phyloP scores from a whole-genome alignment of 352 stramenopile species.

The Vaucheria bursata region DNA sequence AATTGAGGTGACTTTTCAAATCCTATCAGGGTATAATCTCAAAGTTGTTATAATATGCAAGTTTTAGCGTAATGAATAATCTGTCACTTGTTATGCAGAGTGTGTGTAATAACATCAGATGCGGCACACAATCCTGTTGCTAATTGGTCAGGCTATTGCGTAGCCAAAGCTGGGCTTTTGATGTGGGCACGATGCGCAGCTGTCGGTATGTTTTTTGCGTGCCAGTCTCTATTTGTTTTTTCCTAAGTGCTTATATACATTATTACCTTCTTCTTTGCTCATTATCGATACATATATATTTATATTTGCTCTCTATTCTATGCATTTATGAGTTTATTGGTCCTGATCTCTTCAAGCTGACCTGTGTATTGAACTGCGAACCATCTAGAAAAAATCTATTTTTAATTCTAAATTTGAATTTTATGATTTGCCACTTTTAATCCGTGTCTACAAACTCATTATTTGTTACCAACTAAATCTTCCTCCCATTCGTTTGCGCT shows the following conservation, averaged over 20 bases:
- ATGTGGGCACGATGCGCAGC: conserved; percentile 11
- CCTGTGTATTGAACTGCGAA: neutral
- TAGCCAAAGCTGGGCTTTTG: conserved; percentile 11
- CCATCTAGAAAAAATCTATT: no score
- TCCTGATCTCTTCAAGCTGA: neutral
- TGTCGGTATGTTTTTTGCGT: neutral
- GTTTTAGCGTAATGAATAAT: no score
- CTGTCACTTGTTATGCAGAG: neutral
- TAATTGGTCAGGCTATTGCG: neutral
- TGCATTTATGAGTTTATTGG: neutral
- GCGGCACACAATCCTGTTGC: conserved; percentile 2
- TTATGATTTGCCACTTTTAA: no score
- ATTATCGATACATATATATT: neutral
- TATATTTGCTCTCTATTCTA: neutral
- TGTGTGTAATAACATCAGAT: conserved; percentile 4
- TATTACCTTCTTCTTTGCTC: no score
- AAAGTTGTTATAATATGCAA: no score
- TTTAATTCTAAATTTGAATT: no score
- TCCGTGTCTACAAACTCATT: no score
- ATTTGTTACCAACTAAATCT: no score
- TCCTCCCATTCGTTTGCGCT: no score
- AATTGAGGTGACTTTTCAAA: no score
- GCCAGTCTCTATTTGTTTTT: neutral
- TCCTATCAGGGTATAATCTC: no score
- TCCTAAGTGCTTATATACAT: neutral